phyloP scores from a whole-genome alignment of 805 yeast genomes.

The Candida nemodendra region DNA sequence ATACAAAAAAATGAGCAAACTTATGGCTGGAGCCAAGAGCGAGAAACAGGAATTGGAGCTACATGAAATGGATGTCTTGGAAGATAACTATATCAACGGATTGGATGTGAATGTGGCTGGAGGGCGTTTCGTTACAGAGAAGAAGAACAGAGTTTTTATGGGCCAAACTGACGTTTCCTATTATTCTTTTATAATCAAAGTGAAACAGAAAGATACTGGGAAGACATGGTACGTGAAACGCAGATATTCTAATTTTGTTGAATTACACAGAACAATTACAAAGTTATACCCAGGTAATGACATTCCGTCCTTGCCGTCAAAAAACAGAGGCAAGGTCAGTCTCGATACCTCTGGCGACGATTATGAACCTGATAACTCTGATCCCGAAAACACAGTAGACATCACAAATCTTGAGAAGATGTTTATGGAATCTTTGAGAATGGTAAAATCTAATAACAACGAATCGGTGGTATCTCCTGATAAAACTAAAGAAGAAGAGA shows the following conservation, averaged over 20 bases:
- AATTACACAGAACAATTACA: conserved; percentile 51
- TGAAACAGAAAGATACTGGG: conserved; percentile 34
- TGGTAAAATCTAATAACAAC: conserved; percentile 5
- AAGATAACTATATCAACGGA: conserved; percentile 49
- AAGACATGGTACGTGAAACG: conserved; percentile 51
- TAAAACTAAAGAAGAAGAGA: conserved; percentile 10
- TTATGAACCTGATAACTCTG: conserved; percentile 6
- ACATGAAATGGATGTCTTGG: conserved; percentile 38
- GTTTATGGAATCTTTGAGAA: conserved; percentile 18
- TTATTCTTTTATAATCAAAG: conserved; percentile 50
- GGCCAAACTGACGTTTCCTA: conserved; percentile 24
- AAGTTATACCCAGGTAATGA: conserved; percentile 67
- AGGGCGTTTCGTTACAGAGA: conserved; percentile 42
- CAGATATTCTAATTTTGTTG: conserved; percentile 66
- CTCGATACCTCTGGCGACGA: conserved; percentile 17
- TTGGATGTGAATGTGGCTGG: conserved; percentile 66
- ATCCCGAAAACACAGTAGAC: conserved; percentile 11
- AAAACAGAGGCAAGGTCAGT: conserved; percentile 25
- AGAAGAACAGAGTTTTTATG: conserved; percentile 20
- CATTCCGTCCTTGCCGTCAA: conserved; percentile 37
- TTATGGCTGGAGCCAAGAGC: conserved; percentile 17
- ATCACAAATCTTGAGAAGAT: conserved; percentile 21
- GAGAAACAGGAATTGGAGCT: conserved; percentile 25
- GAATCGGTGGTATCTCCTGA: conserved; percentile 6
- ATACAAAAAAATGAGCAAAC: conserved; percentile 38